Evolutionary conservation across 331 rosid genomes (phyloP).

Genomic region (Saraca asoca): DNA sequence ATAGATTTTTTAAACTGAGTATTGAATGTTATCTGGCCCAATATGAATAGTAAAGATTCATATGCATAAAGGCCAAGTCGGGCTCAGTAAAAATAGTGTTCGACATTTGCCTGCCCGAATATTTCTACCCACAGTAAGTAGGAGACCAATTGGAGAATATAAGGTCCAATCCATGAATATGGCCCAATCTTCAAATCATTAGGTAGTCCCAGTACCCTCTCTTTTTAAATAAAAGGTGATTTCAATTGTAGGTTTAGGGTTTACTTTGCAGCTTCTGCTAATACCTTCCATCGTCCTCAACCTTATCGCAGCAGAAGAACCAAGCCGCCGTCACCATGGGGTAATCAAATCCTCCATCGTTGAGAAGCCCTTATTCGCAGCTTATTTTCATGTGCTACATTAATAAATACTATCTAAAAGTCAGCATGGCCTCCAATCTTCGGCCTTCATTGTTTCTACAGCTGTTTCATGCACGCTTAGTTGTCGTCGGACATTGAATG

Average conservation of each 20-base stretch:
- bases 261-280: slow-evolving; percentile 24
- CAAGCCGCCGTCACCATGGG: slow-evolving; percentile 37
- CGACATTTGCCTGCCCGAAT: no score
- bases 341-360: slow-evolving; percentile 31
- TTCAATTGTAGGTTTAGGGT: slow-evolving; percentile 18
- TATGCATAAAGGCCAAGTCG: no score
- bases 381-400: neutral
- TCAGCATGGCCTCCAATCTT: neutral
- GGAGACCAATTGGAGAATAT: no score
- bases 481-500: neutral
- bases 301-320: slow-evolving; percentile 17
- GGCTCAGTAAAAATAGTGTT: no score
- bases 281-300: neutral
- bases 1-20: no score
- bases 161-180: no score
- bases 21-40: no score
- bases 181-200: no score
- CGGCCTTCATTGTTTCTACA: neutral
- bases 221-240: neutral
- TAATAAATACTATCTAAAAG: neutral
- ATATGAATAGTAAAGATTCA: no score
- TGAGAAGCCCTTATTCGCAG: neutral
- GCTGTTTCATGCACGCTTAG: neutral
- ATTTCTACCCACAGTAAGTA: no score
- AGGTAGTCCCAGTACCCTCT: no score